A percentile compares a stretch with the other conserved stretches of the same genome.
Evolutionary conservation across 768 basidiomycete species (phyloP).

Genomic region (Rickenella mellea): DNA sequence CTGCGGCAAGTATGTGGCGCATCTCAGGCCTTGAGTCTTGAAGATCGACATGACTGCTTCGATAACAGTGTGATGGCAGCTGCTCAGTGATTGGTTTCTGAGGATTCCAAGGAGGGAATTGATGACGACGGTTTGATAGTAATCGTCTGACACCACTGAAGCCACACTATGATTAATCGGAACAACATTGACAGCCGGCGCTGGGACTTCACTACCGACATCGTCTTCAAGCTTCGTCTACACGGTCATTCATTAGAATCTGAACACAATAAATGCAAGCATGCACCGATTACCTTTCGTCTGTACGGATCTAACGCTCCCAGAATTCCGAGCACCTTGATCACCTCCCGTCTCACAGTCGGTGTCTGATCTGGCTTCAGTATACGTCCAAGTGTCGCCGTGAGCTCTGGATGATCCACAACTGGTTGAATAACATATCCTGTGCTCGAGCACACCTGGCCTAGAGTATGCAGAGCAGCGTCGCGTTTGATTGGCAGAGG

Average conservation of each 20-base stretch:
- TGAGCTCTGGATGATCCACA: constrained; percentile 82
- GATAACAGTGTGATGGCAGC: constrained; percentile 86
- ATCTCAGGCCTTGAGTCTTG: constrained; percentile 94
- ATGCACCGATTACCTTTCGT: constrained; percentile 90
- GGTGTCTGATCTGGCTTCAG: constrained; percentile 70
- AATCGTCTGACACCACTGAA: constrained; percentile 75
- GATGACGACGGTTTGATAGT: constrained; percentile 95
- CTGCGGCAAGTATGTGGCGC: constrained; percentile 90
- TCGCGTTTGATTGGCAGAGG: constrained; percentile 83
- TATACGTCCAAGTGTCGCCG: constrained; percentile 79
- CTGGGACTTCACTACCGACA: constrained; percentile 42
- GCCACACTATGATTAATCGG: constrained; percentile 54
- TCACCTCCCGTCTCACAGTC: constrained; percentile 74
- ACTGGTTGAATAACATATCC: constrained; percentile 90
- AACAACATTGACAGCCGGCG: constrained; percentile 59
- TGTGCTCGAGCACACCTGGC: constrained; percentile 92
- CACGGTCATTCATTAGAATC: constrained; percentile 6
- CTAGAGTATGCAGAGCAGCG: constrained; percentile 87
- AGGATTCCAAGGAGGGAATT: constrained; percentile 78
- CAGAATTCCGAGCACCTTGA: constrained; percentile 91
- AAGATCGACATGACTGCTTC: constrained; percentile 99
- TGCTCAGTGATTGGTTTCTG: constrained; percentile 79
- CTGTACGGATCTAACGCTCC: constrained; percentile 95
- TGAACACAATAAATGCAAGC: background rate
- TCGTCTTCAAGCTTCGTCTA: constrained; percentile 54